Conservation (phyloP, 2,329 filamentous ascomycete genomes). For the Delphinella strobiligena region DNA sequence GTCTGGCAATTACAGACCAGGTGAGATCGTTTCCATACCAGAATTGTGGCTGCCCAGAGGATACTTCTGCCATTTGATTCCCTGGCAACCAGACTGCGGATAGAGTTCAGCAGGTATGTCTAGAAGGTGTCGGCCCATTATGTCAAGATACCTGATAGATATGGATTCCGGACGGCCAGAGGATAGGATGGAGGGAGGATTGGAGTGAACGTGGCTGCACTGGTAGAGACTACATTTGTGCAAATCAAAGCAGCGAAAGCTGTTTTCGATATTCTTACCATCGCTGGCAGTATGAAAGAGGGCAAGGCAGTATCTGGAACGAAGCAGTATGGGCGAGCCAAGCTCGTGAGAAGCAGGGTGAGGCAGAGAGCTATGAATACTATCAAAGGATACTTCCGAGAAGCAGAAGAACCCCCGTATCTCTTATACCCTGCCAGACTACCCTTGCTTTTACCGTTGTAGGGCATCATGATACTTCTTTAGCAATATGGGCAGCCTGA, state of each 20-base stretch:
- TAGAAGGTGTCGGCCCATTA: not conserved
- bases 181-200: constrained; percentile 31
- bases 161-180: constrained; percentile 31
- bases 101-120: not conserved
- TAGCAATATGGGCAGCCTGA: too few species aligned
- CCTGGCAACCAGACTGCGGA: constrained; percentile 29
- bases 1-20: constrained; percentile 31
- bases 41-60: constrained; percentile 29
- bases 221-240: not conserved
- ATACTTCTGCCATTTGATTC: constrained; percentile 23
- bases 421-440: too few species aligned
- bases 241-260: not conserved
- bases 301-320: too few species aligned
- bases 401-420: too few species aligned
- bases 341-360: too few species aligned
- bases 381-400: too few species aligned
- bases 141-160: constrained; percentile 22
- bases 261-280: not conserved
- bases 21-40: constrained; percentile 30
- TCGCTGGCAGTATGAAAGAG: not conserved
- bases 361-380: too few species aligned
- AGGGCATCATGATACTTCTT: too few species aligned
- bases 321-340: too few species aligned
- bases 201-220: constrained; percentile 13
- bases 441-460: too few species aligned